Conservation (phyloP, 202 grass and related monocot genomes). For the Alloteropsis angusta region DNA sequence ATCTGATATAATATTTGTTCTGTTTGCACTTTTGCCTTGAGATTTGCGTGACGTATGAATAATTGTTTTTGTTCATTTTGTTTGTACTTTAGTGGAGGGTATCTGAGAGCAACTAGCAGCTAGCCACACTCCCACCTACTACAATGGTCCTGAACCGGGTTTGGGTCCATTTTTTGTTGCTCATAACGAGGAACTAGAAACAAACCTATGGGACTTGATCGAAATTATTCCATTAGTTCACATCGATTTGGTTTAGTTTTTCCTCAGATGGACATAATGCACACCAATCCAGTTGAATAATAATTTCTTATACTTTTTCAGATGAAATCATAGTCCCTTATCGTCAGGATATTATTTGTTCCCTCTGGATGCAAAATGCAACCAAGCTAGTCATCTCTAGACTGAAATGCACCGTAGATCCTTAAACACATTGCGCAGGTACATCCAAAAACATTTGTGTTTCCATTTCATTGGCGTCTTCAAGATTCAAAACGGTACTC, state of each 20-base stretch:
- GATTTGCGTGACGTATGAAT: background rate
- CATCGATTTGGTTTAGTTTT: too few species aligned
- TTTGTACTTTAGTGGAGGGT: too few species aligned
- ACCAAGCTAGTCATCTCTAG: background rate
- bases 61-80: too few species aligned
- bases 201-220: background rate
- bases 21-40: background rate
- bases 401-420: too few species aligned
- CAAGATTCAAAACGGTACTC: too few species aligned
- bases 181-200: background rate
- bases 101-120: background rate
- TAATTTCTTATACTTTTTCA: background rate
- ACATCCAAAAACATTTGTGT: background rate
- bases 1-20: too few species aligned
- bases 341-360: background rate
- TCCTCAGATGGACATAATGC: too few species aligned
- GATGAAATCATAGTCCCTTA: background rate
- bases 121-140: too few species aligned
- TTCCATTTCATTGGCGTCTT: background rate
- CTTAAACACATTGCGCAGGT: too few species aligned
- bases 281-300: too few species aligned
- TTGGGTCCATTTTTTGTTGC: background rate
- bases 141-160: background rate
- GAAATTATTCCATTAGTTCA: background rate
- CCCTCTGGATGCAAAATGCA: background rate